phyloP scores from a whole-genome alignment of 208 protist genomes.

The Leishmania arabica region DNA sequence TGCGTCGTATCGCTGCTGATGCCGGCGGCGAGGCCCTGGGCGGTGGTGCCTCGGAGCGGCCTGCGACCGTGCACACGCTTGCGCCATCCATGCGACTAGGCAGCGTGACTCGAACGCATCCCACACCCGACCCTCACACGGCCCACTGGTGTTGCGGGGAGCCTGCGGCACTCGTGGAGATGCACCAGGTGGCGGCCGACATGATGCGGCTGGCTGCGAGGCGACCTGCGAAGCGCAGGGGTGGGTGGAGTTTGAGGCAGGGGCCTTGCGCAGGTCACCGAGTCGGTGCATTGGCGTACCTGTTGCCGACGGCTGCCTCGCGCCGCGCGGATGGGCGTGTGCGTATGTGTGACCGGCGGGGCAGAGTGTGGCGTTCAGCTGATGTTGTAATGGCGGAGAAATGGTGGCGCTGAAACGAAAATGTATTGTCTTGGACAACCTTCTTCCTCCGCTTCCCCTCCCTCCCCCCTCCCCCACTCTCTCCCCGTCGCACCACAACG shows the following conservation, averaged over 20 bases:
- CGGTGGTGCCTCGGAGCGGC: not conserved
- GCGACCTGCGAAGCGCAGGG: not conserved
- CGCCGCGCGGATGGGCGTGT: not conserved
- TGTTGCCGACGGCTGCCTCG: not conserved
- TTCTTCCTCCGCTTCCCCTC: not conserved
- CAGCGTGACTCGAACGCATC: not conserved
- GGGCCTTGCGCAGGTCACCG: not conserved
- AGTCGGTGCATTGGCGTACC: not conserved
- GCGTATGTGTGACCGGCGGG: too few relatives aligned
- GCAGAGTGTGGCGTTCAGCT: not conserved
- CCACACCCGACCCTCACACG: not conserved
- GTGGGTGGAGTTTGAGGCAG: not conserved
- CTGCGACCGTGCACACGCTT: not conserved
- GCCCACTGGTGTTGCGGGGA: not conserved
- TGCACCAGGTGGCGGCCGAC: not conserved
- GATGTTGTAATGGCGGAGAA: not conserved
- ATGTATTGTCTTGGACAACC: not conserved
- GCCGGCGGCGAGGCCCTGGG: not conserved
- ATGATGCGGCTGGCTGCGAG: not conserved
- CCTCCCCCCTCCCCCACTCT: not conserved
- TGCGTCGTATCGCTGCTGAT: not conserved
- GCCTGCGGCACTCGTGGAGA: too few relatives aligned
- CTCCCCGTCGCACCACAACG: not conserved
- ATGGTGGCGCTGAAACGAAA: not conserved
- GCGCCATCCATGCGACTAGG: not conserved